Evolutionary conservation across 2,329 filamentous ascomycete species (phyloP), one percentile per base, ranked within the genome.

Genomic region (Aureobasidium pullulans): DNA sequence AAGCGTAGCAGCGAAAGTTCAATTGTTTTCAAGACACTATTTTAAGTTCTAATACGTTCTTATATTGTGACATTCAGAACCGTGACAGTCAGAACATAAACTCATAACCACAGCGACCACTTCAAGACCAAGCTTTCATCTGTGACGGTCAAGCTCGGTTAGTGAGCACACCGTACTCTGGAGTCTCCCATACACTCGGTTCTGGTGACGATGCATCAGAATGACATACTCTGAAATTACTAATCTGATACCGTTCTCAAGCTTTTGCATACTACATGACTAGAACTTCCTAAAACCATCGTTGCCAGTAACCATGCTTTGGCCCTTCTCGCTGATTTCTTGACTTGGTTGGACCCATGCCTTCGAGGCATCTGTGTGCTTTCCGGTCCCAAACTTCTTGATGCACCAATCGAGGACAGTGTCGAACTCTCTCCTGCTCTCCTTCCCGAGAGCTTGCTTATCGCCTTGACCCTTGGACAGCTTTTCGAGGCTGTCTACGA

Each of bases 271-370:
- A 6, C 6, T 31, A 15, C 32, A 28, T 34, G 28, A 56, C 73
- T 66, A 79, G 62, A 80, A 79, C 52, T 76, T 68, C 62, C 77
- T 68, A 64, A 69, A 74, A 9, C 76, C 77, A 57, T 75, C 72
- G 1, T 72, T 75, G 8, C 75, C 74, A 61, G 70, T 76, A 2
- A 77, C 70, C 75, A 78, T 77, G 57, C 72, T 70, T 57, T 73
- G 64, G 4, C 72, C 73, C 42, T 75, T 74, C 64, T 74, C 68
- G 60, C 69, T 71, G 23, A 75, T 68, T 61, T 77, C 72, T 62
- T 73, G 70, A 54, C 67, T 67, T 34, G 73, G 73, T 68, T 70
- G 71, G 8, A 75, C 73, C 74, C 75, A 79, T 23, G 71, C 73
- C 19, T 61, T 59, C 5, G 66, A 77, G 47, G 77, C 79, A 72